Base-by-base conservation (phyloP, 2,329 filamentous ascomycete genomes). In the Aureobasidium melanogenum region DNA sequence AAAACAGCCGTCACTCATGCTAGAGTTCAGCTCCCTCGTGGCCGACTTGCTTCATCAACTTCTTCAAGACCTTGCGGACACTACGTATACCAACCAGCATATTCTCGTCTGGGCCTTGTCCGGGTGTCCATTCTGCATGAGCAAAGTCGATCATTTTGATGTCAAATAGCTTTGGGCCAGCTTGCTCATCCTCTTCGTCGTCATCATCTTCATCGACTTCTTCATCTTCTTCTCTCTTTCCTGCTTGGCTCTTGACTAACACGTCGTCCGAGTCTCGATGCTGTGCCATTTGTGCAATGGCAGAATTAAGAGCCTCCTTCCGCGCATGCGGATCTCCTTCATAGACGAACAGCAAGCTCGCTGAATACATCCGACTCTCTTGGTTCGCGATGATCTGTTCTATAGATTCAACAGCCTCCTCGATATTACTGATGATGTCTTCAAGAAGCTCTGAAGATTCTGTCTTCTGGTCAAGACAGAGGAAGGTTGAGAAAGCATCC, bases 131-230 rank as follows among this genome's bases (percentile, higher is more conserved):
- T 54, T 80, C 77, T 12, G 94, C 94, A 74, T 99, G 94, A 1
- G 94, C 94, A 80, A 99, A 99, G 73, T 99, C 94, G 67, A 99
- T 99, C 65, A 99, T 80, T 71, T 93, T 94, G 54, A 97, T 80
- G 14, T 85, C 82, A 69, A 88, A 90, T 46, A 96, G 83, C 67
- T 86, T 86, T 0, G 88, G 88, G 12, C 61, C 62, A 73, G 70
- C 63, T 76, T 70, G 73, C 61, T 79, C 74, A 56, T 82, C 78
- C 48, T 79, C 76, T 2, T 84, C 82, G 1, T 85, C 82, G 0
- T 84, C 79, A 63, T 77, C 77, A 10, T 77, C 77, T n/a, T 77
- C 75, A 34, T 76, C 73, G 22, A 74, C 73, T 52, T 76, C 66
- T 61, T 64, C 67, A 63, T 67, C 52, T 58, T 64, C 54, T 67